Evolutionary conservation across 2,329 filamentous ascomycete genomes (phyloP).

Genomic region (Arachnopeziza araneosa): DNA sequence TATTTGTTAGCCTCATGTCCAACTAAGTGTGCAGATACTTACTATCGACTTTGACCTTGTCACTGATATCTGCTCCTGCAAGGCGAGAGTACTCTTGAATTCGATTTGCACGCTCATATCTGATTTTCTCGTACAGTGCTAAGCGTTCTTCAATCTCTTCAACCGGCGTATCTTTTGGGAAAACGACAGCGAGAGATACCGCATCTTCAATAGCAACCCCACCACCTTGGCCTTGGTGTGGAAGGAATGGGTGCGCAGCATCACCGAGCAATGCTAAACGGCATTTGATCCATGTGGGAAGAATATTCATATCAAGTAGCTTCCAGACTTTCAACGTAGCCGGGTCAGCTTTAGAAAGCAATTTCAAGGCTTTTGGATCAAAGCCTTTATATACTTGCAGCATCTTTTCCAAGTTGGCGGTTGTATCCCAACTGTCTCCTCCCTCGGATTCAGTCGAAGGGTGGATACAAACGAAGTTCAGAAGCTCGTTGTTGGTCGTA

Average conservation of each 20-base stretch:
- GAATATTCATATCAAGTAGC: slow-evolving; percentile 55
- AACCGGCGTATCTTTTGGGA: slow-evolving; percentile 41
- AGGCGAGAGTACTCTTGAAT: slow-evolving; percentile 53
- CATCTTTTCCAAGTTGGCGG: slow-evolving; percentile 33
- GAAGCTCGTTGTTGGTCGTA: slow-evolving; percentile 37
- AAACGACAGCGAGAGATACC: slow-evolving; percentile 49
- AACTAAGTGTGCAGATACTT: slow-evolving; percentile 7
- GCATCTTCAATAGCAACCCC: slow-evolving; percentile 64
- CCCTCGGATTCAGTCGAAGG: slow-evolving; percentile 43
- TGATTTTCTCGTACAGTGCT: slow-evolving; percentile 51
- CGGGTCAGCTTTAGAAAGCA: slow-evolving; percentile 40
- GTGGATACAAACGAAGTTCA: slow-evolving; percentile 49
- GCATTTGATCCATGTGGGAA: slow-evolving; percentile 51
- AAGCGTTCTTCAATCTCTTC: slow-evolving; percentile 50
- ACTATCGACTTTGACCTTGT: slow-evolving; percentile 37
- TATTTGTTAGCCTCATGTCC: slow-evolving; percentile 23
- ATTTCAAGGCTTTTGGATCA: slow-evolving; percentile 34
- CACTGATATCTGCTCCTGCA: slow-evolving; percentile 32
- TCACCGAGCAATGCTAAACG: slow-evolving; percentile 57
- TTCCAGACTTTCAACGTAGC: slow-evolving; percentile 50
- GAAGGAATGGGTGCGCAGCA: slow-evolving; percentile 63
- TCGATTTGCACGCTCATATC: slow-evolving; percentile 49
- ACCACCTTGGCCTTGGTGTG: slow-evolving; percentile 58
- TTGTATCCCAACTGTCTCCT: slow-evolving; percentile 37
- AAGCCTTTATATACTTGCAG: slow-evolving; percentile 39